Conservation (phyloP, 257 asterid species). For the Capsicum chinense region DNA sequence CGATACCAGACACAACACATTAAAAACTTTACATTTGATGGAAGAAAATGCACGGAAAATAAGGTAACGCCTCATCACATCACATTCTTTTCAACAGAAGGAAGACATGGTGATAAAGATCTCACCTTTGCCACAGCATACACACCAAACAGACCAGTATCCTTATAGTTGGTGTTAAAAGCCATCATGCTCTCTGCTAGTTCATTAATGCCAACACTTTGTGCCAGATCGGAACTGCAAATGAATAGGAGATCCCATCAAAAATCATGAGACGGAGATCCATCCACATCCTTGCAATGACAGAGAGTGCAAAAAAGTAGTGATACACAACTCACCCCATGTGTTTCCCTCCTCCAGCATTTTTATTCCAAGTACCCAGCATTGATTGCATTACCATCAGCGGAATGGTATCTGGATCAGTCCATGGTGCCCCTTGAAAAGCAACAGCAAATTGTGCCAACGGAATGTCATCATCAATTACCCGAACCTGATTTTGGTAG, state of each 20-base stretch:
- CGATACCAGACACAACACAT: neutral
- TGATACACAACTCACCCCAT: conserved; percentile 64
- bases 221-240: conserved; percentile 75
- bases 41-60: conserved; percentile 5
- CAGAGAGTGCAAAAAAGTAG: neutral
- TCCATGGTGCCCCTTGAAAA: conserved; percentile 94
- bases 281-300: neutral
- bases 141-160: conserved; percentile 90
- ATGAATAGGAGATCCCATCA: conserved; percentile 35
- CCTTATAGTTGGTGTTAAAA: conserved; percentile 83
- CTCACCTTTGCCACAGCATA: conserved; percentile 86
- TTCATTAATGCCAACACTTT: conserved; percentile 72
- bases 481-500: conserved; percentile 58
- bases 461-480: conserved; percentile 76
- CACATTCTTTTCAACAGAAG: neutral
- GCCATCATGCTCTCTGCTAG: conserved; percentile 92
- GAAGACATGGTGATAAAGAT: neutral
- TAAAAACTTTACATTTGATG: neutral
- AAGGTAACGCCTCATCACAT: neutral
- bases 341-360: conserved; percentile 79
- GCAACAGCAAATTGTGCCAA: conserved; percentile 88
- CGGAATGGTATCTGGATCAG: conserved; percentile 86
- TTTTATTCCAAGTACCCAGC: conserved; percentile 84
- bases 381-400: conserved; percentile 86
- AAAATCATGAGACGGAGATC: conserved; percentile 17